A percentile compares a stretch with the other conserved stretches of the same genome.
phyloP scores from a whole-genome alignment of 768 basidiomycete genomes.

The Boletus rubescentipes region DNA sequence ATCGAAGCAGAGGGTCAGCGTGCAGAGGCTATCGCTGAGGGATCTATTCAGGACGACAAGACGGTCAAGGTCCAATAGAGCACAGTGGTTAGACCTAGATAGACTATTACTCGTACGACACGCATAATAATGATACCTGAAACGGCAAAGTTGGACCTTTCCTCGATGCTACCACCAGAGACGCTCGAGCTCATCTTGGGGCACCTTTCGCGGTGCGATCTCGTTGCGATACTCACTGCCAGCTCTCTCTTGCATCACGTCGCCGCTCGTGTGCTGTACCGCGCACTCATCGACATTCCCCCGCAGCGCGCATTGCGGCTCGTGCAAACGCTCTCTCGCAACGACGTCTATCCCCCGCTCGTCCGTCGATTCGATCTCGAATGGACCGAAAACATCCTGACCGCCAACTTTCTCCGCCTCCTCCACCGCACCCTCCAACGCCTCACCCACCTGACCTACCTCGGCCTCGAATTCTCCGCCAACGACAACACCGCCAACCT shows the following conservation, averaged over 20 bases:
- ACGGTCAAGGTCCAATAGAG: conserved; percentile 28
- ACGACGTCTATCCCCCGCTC: conserved; percentile 36
- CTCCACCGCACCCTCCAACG: conserved; percentile 43
- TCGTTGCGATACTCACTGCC: conserved; percentile 24
- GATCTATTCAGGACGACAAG: conserved; percentile 24
- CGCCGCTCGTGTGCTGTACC: conserved; percentile 37
- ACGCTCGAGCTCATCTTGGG: conserved; percentile 35
- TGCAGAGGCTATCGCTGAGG: conserved; percentile 60
- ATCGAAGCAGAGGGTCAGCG: conserved; percentile 71
- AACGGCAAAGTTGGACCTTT: no score
- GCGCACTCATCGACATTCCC: conserved; percentile 34
- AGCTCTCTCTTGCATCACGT: conserved; percentile 29
- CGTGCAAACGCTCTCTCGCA: conserved; percentile 40
- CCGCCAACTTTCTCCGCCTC: conserved; percentile 49
- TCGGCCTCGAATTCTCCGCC: conserved; percentile 50
- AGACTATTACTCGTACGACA: conserved; percentile 7
- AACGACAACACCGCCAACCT: conserved; percentile 35
- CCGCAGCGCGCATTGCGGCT: conserved; percentile 36
- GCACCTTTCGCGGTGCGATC: conserved; percentile 25
- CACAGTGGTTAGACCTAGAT: not conserved
- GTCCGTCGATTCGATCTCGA: conserved; percentile 51
- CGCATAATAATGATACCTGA: conserved; percentile 2
- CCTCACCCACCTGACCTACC: conserved; percentile 39
- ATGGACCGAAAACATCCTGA: conserved; percentile 37
- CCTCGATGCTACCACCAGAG: conserved; percentile 36